Evolutionary conservation across 2,329 filamentous ascomycete genomes (phyloP).

Genomic region (Pyrenophora graminea): DNA sequence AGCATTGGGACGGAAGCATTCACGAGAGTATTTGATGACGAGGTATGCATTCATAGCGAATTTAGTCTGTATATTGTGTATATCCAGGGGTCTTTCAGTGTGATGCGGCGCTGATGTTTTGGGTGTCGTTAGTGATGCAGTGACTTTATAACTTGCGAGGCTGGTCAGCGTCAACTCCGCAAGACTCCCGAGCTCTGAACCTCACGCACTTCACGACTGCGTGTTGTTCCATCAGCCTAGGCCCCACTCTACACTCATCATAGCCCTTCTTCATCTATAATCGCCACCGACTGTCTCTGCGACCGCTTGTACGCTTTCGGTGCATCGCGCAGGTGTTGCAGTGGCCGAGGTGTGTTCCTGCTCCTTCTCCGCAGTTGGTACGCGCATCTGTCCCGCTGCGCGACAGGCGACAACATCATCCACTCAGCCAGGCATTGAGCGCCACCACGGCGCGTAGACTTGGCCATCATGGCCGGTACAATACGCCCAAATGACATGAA

Average conservation of each 20-base stretch:
- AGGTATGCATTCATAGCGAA: conserved; percentile 13
- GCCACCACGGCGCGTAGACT: conserved; percentile 6
- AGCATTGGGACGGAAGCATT: conserved; percentile 4
- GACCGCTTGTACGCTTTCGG: conserved; percentile 11
- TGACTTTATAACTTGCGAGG: background rate
- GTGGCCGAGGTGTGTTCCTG: conserved; percentile 6
- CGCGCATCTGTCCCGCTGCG: conserved; percentile 11
- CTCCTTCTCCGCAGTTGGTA: conserved; percentile 11
- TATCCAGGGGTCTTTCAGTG: background rate
- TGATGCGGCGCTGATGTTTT: too few relatives aligned
- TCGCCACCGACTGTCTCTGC: conserved; percentile 16
- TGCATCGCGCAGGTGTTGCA: conserved; percentile 7
- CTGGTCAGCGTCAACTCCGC: conserved; percentile 21
- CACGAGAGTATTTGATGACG: background rate
- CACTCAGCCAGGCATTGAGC: conserved; percentile 19
- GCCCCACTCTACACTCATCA: conserved; percentile 20
- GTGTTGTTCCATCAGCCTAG: conserved; percentile 27
- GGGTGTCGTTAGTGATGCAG: too few relatives aligned
- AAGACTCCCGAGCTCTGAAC: conserved; percentile 31
- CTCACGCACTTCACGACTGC: conserved; percentile 24
- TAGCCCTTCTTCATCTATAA: conserved; percentile 16
- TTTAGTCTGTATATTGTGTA: background rate
- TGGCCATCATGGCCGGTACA: conserved; percentile 44
- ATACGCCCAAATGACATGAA: conserved; percentile 45
- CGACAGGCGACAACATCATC: conserved; percentile 6